A percentile compares a stretch with the other conserved stretches of the same genome.
phyloP scores from a whole-genome alignment of 139 green algal species.

The Picochlorum sp. region DNA sequence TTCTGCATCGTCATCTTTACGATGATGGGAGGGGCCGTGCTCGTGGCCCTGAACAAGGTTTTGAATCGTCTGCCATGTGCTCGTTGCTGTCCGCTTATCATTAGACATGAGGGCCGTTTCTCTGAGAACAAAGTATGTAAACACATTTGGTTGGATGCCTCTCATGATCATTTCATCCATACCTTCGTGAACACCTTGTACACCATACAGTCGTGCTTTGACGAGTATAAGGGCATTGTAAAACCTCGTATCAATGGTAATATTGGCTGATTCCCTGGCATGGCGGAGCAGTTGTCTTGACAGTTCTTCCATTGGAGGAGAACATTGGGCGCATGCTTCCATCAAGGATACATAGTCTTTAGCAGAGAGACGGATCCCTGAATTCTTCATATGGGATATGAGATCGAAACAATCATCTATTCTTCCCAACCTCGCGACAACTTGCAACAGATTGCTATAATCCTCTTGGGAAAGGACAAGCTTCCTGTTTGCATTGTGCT shows the following conservation, averaged over 20 bases:
- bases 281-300: not conserved
- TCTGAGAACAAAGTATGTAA: constrained; percentile 3
- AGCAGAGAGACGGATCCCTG: not conserved
- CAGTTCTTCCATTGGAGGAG: not conserved
- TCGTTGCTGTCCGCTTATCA: not conserved
- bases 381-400: not conserved
- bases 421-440: too few relatives aligned
- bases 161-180: not conserved
- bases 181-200: not conserved
- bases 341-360: not conserved
- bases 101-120: not conserved
- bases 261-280: not conserved
- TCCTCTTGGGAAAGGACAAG: too few relatives aligned
- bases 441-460: too few relatives aligned
- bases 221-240: not conserved
- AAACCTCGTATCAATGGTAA: not conserved
- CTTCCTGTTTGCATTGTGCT: too few relatives aligned
- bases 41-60: too few relatives aligned
- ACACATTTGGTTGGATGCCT: not conserved
- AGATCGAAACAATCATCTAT: not conserved
- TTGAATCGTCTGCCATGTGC: not conserved
- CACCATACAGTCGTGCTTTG: not conserved
- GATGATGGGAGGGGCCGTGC: too few relatives aligned
- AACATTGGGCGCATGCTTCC: not conserved
- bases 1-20: too few relatives aligned